Evolutionary conservation across 257 asterid genomes (phyloP).

Genomic region (Fraxinus quadrangulata): DNA sequence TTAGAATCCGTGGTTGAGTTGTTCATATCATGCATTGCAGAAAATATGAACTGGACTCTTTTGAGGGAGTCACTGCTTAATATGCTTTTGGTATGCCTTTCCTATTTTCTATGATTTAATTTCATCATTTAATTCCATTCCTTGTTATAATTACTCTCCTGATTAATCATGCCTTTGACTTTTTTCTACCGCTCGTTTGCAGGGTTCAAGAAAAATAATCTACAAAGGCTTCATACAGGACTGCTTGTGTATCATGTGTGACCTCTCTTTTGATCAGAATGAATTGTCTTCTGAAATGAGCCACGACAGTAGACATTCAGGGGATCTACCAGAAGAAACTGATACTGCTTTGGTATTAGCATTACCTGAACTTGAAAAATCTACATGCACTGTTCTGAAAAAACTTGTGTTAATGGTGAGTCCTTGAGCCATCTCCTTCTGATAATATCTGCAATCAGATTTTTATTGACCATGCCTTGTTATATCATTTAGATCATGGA

Average conservation of each 20-base stretch:
- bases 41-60: conserved; percentile 63
- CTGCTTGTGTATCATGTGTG: conserved; percentile 49
- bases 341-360: conserved; percentile 49
- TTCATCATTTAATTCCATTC: not conserved
- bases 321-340: conserved; percentile 31
- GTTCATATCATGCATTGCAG: conserved; percentile 45
- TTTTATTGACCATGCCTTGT: conserved; percentile 24
- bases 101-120: not conserved
- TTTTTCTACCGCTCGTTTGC: conserved; percentile 29
- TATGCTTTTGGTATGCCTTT: conserved; percentile 71
- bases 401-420: conserved; percentile 65
- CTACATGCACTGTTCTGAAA: conserved; percentile 56
- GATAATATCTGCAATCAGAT: conserved; percentile 22
- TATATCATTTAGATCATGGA: conserved; percentile 64
- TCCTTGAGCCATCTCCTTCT: conserved; percentile 29
- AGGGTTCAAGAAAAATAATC: conserved; percentile 81
- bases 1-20: conserved; percentile 8
- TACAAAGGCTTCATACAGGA: conserved; percentile 69
- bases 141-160: conserved; percentile 1
- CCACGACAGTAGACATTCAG: conserved; percentile 31
- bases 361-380: conserved; percentile 60
- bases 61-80: conserved; percentile 74
- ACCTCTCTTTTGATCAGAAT: conserved; percentile 35
- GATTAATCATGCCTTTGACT: conserved; percentile 20
- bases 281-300: conserved; percentile 39